A percentile compares a stretch with the other conserved stretches of the same genome.
phyloP scores from a whole-genome alignment of 23 red algal species.

The Gracilaria gracilis region DNA sequence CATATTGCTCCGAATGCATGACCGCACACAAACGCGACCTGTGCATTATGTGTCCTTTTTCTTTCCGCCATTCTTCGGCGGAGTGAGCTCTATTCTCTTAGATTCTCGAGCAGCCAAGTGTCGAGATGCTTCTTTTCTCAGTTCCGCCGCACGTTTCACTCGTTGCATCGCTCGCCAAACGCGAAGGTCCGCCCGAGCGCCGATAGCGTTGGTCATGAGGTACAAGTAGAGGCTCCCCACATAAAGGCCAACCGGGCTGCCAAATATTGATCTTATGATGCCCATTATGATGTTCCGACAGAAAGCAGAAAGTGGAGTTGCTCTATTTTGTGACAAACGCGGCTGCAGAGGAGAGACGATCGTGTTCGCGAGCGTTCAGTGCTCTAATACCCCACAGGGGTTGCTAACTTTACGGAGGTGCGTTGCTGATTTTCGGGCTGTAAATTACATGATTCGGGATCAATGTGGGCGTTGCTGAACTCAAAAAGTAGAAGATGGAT shows the following conservation, averaged over 20 bases:
- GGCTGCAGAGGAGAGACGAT: no score
- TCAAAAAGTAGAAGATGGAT: no score
- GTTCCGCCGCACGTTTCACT: constrained; percentile 3
- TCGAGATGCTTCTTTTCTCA: constrained; percentile 2
- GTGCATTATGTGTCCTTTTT: not conserved
- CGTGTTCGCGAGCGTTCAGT: no score
- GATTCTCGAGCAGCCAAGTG: not conserved
- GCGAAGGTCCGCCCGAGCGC: constrained; percentile 50
- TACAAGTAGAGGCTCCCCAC: constrained; percentile 15
- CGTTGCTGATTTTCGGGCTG: no score
- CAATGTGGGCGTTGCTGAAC: no score
- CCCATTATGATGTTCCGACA: constrained; percentile 5
- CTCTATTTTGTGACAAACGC: no score
- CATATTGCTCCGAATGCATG: no score
- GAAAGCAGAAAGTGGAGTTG: no score
- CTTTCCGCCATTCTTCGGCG: not conserved
- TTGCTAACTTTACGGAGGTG: no score
- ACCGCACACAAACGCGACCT: no score
- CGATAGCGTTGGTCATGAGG: constrained; percentile 28
- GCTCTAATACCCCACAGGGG: no score
- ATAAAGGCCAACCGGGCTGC: constrained; percentile 7
- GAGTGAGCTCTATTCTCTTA: not conserved
- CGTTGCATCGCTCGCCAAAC: constrained; percentile 59
- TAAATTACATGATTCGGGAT: no score
- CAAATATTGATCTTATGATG: constrained; percentile 11